Conservation (phyloP, 208 protist species). For the Crithidia bombi region DNA sequence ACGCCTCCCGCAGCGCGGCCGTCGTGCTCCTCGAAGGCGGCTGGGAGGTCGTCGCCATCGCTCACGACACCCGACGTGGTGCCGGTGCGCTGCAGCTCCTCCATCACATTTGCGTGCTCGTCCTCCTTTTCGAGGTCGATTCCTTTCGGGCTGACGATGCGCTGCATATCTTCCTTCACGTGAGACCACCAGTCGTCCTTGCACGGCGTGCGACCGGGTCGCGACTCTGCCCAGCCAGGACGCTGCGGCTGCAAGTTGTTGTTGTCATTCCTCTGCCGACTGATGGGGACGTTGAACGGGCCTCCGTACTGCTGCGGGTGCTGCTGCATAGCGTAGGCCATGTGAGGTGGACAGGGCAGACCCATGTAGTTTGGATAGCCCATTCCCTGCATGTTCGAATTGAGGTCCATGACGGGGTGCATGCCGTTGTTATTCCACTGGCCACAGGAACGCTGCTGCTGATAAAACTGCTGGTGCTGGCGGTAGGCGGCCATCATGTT, state of each 20-base stretch:
- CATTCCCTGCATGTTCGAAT: constrained; percentile 21
- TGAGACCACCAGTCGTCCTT: constrained; percentile 47
- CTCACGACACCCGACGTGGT: constrained; percentile 19
- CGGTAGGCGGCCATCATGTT: constrained; percentile 29
- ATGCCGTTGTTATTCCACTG: constrained; percentile 1
- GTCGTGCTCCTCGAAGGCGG: constrained; percentile 7
- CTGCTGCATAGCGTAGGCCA: constrained; percentile 10
- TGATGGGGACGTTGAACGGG: constrained; percentile 17
- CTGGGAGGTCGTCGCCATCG: constrained; percentile 19
- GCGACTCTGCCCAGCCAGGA: constrained; percentile 29
- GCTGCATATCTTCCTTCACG: constrained; percentile 35
- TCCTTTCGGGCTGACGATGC: constrained; percentile 41
- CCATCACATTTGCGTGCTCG: constrained; percentile 31
- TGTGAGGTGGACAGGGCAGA: constrained; percentile 8
- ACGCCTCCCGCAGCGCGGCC: not conserved
- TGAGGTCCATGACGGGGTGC: constrained; percentile 13
- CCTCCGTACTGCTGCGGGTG: constrained; percentile 26
- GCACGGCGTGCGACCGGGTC: constrained; percentile 35
- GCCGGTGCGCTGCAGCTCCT: constrained; percentile 25
- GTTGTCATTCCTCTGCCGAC: constrained; percentile 13
- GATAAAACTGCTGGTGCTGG: constrained; percentile 17
- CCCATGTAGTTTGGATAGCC: constrained; percentile 8
- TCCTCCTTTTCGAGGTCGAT: constrained; percentile 48
- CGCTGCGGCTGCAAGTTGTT: constrained; percentile 14
- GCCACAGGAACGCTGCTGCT: constrained; percentile 13